These are phyloP conservation scores for Aphanomyces euteiches DNA, from an alignment of 352 stramenopile genomes.

Conservation along the genomic window DNA sequence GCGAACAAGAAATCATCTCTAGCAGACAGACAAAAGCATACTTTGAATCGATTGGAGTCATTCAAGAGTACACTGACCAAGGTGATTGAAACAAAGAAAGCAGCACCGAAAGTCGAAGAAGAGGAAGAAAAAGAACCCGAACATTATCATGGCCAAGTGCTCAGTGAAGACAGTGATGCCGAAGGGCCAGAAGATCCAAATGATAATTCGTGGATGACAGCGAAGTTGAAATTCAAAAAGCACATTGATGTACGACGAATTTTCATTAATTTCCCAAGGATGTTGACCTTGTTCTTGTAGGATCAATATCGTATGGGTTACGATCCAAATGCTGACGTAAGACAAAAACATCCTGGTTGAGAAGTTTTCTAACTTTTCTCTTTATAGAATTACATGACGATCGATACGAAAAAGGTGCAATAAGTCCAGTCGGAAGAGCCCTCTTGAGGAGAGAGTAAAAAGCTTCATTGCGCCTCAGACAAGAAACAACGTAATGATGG, in stretches of 20 bases:
- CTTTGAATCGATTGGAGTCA: conserved; percentile 58
- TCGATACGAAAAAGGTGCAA: conserved; percentile 41
- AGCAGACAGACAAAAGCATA: conserved; percentile 58
- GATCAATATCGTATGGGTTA: conserved; percentile 67
- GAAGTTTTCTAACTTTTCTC: neutral
- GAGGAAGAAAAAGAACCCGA: conserved; percentile 28
- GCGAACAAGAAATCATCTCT: conserved; percentile 58
- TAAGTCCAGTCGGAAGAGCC: neutral
- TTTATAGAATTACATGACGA: conserved; percentile 63
- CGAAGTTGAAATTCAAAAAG: conserved; percentile 87
- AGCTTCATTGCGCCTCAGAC: neutral
- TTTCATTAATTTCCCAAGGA: conserved; percentile 22
- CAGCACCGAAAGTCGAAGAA: neutral
- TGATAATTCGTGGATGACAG: conserved; percentile 75
- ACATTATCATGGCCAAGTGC: conserved; percentile 63
- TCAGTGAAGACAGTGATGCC: conserved; percentile 45
- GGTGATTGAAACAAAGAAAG: neutral
- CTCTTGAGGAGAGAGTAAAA: neutral
- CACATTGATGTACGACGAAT: conserved; percentile 70
- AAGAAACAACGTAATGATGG: neutral
- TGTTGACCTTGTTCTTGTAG: conserved; percentile 32
- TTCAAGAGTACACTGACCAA: conserved; percentile 46
- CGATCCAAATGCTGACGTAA: conserved; percentile 53
- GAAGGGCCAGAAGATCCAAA: conserved; percentile 37
- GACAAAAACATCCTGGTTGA: neutral